Conservation (phyloP, 768 basidiomycete genomes). For the Auriscalpium vulgare region DNA sequence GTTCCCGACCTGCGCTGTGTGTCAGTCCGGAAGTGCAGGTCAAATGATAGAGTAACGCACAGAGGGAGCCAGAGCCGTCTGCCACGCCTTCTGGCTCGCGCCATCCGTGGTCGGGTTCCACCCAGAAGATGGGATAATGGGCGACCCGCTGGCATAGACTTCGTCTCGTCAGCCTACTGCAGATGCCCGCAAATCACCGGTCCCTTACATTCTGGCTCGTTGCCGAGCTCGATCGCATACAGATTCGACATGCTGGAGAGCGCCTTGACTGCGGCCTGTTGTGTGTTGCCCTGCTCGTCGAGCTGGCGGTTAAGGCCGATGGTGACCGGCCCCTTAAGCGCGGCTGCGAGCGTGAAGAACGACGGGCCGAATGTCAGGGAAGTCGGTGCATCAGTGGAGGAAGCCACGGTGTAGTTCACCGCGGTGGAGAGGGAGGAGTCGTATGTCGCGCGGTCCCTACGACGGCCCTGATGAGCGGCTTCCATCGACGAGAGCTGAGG, state of each 20-base stretch:
- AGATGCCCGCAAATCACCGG: background rate
- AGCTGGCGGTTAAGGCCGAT: conserved; percentile 31
- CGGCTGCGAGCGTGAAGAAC: conserved; percentile 25
- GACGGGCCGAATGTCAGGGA: conserved; percentile 22
- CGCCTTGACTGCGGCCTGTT: conserved; percentile 25
- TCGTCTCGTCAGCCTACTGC: background rate
- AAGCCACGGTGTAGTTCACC: conserved; percentile 30
- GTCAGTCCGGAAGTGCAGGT: background rate
- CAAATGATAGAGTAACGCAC: conserved; percentile 14
- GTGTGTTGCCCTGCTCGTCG: conserved; percentile 27
- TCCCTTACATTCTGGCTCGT: conserved; percentile 30
- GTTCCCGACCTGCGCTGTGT: conserved; percentile 21
- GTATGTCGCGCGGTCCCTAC: conserved; percentile 34
- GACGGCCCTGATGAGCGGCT: background rate
- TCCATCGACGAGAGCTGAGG: background rate
- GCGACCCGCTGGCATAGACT: conserved; percentile 26
- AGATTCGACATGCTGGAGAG: conserved; percentile 26
- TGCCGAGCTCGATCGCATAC: conserved; percentile 30
- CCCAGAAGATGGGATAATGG: conserved; percentile 22
- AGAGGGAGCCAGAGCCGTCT: conserved; percentile 21
- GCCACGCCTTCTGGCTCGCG: conserved; percentile 26
- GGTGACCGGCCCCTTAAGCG: conserved; percentile 27
- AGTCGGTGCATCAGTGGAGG: conserved; percentile 26
- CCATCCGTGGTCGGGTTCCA: conserved; percentile 29
- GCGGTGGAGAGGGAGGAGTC: conserved; percentile 22